phyloP scores from a whole-genome alignment of 306 rosid species.

The Gynostemma pentaphyllum region DNA sequence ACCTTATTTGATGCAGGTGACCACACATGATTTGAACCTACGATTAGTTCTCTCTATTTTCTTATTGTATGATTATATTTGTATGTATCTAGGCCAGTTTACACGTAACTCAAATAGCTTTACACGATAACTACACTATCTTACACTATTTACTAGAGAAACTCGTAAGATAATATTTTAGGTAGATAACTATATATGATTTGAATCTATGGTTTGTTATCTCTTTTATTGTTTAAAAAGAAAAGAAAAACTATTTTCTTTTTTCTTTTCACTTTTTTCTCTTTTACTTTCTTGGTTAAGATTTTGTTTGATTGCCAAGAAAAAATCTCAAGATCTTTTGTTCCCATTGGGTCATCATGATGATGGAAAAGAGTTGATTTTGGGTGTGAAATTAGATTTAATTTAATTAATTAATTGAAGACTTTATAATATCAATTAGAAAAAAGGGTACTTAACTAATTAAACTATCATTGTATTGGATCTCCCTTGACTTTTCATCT shows the following conservation, averaged over 20 bases:
- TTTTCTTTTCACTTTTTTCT: neutral
- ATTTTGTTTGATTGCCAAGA: slow-evolving; percentile 52
- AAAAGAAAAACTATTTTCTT: slow-evolving; percentile 14
- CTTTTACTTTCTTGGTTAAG: slow-evolving; percentile 17
- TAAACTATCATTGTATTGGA: slow-evolving; percentile 19
- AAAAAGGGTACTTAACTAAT: slow-evolving; percentile 35
- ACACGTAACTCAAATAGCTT: no score
- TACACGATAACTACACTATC: no score
- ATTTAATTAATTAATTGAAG: slow-evolving; percentile 13
- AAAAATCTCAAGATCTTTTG: slow-evolving; percentile 35
- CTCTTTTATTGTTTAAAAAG: no score
- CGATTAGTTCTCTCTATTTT: no score
- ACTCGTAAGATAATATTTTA: no score
- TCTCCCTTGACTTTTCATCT: neutral
- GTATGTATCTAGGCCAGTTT: no score
- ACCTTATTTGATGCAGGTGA: no score
- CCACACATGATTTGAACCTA: no score
- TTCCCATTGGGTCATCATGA: slow-evolving; percentile 52
- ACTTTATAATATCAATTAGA: slow-evolving; percentile 9
- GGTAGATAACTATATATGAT: no score
- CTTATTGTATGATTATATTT: no score
- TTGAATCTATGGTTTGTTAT: no score
- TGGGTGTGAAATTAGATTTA: slow-evolving; percentile 21
- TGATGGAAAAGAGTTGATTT: slow-evolving; percentile 44
- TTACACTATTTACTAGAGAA: no score